Conservation (phyloP, 352 stramenopile species). For the Globisporangium canariense region DNA sequence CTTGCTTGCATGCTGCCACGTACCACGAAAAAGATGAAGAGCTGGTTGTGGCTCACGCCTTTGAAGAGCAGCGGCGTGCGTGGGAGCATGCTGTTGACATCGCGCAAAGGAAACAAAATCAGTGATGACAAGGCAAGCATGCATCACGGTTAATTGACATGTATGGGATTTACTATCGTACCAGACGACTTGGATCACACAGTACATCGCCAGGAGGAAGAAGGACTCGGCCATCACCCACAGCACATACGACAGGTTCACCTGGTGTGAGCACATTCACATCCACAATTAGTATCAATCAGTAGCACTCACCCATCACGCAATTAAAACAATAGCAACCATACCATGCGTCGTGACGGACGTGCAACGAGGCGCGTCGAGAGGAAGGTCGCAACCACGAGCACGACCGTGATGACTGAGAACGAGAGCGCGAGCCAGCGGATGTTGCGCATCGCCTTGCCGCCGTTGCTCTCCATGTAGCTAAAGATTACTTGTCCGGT, state of each 20-base stretch:
- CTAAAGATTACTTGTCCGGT: constrained; percentile 62
- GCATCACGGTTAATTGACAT: neutral
- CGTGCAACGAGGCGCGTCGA: constrained; percentile 46
- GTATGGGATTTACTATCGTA: constrained; percentile 21
- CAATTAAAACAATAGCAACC: neutral
- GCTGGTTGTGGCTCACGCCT: constrained; percentile 78
- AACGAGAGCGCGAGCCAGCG: constrained; percentile 52
- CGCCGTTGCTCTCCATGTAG: constrained; percentile 56
- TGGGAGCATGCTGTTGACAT: constrained; percentile 50
- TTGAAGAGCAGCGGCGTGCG: constrained; percentile 62
- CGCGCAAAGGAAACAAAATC: neutral
- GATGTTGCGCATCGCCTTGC: constrained; percentile 58
- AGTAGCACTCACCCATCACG: constrained; percentile 24
- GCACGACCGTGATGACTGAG: constrained; percentile 33
- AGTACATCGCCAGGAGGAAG: constrained; percentile 57
- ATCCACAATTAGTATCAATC: neutral
- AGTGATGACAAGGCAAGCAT: neutral
- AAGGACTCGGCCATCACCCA: constrained; percentile 70
- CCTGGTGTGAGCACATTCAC: constrained; percentile 18
- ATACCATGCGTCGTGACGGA: constrained; percentile 73
- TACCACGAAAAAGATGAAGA: constrained; percentile 83
- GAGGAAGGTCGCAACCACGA: constrained; percentile 61
- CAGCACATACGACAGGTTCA: constrained; percentile 78
- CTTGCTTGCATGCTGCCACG: neutral
- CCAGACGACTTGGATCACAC: constrained; percentile 57